A percentile compares a stretch with the other conserved stretches of the same genome.
phyloP scores from a whole-genome alignment of 2,329 filamentous ascomycete genomes.

The Monilinia aucupariae region DNA sequence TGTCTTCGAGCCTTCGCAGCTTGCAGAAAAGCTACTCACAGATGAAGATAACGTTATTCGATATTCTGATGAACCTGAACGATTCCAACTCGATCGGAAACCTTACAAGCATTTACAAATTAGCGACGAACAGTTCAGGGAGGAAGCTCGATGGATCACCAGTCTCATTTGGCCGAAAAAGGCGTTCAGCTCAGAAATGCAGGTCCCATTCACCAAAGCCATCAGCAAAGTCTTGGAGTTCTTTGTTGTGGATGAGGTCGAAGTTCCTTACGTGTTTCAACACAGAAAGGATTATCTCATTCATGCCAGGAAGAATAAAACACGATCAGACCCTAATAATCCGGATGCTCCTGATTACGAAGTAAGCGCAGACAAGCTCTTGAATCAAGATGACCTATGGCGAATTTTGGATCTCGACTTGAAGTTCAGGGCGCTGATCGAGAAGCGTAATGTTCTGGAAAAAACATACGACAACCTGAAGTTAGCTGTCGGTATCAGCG shows the following conservation, averaged over 20 bases:
- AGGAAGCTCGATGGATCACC: slow-evolving; percentile 89
- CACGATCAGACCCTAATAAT: slow-evolving; percentile 55
- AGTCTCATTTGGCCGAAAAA: slow-evolving; percentile 88
- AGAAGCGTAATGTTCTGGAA: slow-evolving; percentile 83
- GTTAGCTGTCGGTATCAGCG: slow-evolving; percentile 54
- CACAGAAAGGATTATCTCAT: slow-evolving; percentile 98
- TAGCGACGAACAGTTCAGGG: slow-evolving; percentile 76
- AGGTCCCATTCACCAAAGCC: slow-evolving; percentile 78
- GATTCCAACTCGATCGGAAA: slow-evolving; percentile 86
- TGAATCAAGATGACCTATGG: slow-evolving; percentile 93
- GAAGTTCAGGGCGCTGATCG: slow-evolving; percentile 87
- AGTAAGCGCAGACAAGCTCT: slow-evolving; percentile 75
- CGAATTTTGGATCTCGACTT: slow-evolving; percentile 85
- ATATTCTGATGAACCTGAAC: slow-evolving; percentile 82
- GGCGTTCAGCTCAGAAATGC: slow-evolving; percentile 57
- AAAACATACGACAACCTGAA: slow-evolving; percentile 72
- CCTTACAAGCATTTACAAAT: slow-evolving; percentile 79
- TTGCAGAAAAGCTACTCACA: slow-evolving; percentile 89
- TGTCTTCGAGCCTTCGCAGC: slow-evolving; percentile 93
- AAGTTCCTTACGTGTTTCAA: slow-evolving; percentile 96
- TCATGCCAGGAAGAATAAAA: slow-evolving; percentile 67
- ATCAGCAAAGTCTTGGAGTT: slow-evolving; percentile 92
- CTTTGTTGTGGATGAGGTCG: slow-evolving; percentile 88
- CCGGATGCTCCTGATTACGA: slow-evolving; percentile 67
- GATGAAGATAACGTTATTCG: slow-evolving; percentile 93